Percentiles rank a stretch among this genome's conserved stretches.
Evolutionary conservation across 345 rosid genomes (phyloP).

Genomic region (Kandelia obovata): DNA sequence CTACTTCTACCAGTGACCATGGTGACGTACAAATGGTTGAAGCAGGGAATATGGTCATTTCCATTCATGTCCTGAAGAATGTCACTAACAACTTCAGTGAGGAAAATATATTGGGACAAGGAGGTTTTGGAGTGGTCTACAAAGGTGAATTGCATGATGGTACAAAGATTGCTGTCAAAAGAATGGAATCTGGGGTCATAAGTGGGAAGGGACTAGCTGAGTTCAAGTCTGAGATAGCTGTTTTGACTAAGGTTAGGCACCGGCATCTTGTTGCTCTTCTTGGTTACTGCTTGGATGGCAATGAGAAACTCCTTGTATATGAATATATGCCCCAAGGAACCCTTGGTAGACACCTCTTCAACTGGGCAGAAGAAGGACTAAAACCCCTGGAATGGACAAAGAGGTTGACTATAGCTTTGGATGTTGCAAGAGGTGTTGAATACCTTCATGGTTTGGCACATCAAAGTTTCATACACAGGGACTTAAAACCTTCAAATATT

Average conservation of each 20-base stretch:
- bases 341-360: constrained; percentile 20
- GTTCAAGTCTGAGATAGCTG: constrained; percentile 30
- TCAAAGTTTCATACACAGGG: constrained; percentile 34
- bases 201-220: constrained; percentile 21
- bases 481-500: constrained; percentile 32
- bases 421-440: constrained; percentile 32
- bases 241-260: constrained; percentile 30
- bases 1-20: constrained; percentile 19
- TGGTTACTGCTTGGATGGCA: constrained; percentile 30
- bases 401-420: constrained; percentile 29
- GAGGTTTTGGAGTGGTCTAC: constrained; percentile 30
- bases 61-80: constrained; percentile 25
- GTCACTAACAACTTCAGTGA: constrained; percentile 44
- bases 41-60: constrained; percentile 32
- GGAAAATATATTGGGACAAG: constrained; percentile 26
- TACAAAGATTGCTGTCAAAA: constrained; percentile 32
- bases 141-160: constrained; percentile 34
- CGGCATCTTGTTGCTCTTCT: constrained; percentile 39
- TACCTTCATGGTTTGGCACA: constrained; percentile 32
- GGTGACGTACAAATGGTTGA: constrained; percentile 30
- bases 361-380: constrained; percentile 22
- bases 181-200: constrained; percentile 23
- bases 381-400: constrained; percentile 26
- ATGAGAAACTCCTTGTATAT: constrained; percentile 28
- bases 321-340: constrained; percentile 34